These are phyloP conservation scores for Saturnispora diversa DNA, from an alignment of 805 yeast genomes.

Conservation along the genomic window DNA sequence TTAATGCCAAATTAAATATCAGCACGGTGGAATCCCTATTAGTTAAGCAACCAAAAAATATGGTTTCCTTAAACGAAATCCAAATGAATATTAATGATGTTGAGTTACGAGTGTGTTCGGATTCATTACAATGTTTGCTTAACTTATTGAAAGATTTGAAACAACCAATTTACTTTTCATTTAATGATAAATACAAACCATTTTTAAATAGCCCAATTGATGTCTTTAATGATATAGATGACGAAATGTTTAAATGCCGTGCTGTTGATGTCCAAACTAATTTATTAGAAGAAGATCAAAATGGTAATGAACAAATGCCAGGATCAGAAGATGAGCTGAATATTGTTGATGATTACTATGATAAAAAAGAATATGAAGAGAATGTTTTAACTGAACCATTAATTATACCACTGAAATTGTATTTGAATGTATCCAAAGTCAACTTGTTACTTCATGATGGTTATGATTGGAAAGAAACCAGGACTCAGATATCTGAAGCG, in stretches of 20 bases:
- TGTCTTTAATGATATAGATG: conserved; percentile 36
- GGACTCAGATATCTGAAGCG: conserved; percentile 56
- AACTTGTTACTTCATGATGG: conserved; percentile 69
- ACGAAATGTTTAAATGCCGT: conserved; percentile 22
- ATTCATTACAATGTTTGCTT: conserved; percentile 64
- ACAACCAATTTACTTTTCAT: conserved; percentile 52
- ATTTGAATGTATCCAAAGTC: conserved; percentile 33
- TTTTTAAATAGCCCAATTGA: conserved; percentile 29
- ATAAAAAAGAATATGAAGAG: conserved; percentile 9
- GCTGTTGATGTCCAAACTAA: background rate
- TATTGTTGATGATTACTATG: conserved; percentile 27
- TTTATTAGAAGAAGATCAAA: background rate
- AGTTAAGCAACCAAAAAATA: conserved; percentile 18
- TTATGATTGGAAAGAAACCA: conserved; percentile 81
- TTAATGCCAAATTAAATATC: conserved; percentile 29
- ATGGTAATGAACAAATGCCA: background rate
- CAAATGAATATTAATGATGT: conserved; percentile 29
- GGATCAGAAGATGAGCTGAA: conserved; percentile 12
- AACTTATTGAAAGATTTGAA: conserved; percentile 67
- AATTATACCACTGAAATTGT: conserved; percentile 26
- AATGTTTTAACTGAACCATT: background rate
- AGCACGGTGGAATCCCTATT: conserved; percentile 8
- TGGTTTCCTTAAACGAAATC: conserved; percentile 11
- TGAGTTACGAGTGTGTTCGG: conserved; percentile 62
- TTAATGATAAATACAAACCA: conserved; percentile 49